Evolutionary conservation across 108 stramenopile species (phyloP), one percentile per base, ranked within the genome.

Genomic region (Parietichytrium sp.): DNA sequence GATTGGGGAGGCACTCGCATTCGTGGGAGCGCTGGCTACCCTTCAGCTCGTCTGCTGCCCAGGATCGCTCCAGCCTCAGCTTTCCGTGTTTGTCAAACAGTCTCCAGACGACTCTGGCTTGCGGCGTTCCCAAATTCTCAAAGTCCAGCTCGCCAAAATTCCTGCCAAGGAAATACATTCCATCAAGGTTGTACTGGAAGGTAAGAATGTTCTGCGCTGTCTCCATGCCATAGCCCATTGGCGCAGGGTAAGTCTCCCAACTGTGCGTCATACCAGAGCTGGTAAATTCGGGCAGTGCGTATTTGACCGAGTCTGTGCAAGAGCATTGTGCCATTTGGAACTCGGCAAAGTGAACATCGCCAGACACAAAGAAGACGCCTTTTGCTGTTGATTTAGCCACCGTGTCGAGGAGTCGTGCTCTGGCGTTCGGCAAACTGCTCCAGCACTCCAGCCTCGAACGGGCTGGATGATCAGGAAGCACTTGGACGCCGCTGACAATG

Each of bases 291-390:
- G 90, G 54, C 20, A 93, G 82, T 13, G 90, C 85, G 6, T 20
- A 26, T 29, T 54, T 30, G 27, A 79, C 31, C 18, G 84, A 85
- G 0, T 27, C 20, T 3, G 47, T 50, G 30, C 78, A 80, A 18
- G 80, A 27, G 51, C 92, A 92, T 54, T 92, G 91, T 51, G 92
- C 92, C 20, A 91, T 78, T 61, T 90, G 50, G 38, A 94, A 80
- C 84, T 94, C 91, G 51, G 87, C 54, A 89, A 94, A 90, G 83
- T 94, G 93, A 8, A 94, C 92, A 81, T 94, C 93, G 12, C 93
- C 93, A 53, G 83, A 86, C 1, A 94, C 79, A 25, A 93, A 48
- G 20, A 94, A 84, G 10, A 91, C 91, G 38, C 90, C 84, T 12
- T 47, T 61, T 25, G 86, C 91, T 47, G 86, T 86, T 26, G 91